Conservation (phyloP, 352 stramenopile species). For the Pythium guiyangense region DNA sequence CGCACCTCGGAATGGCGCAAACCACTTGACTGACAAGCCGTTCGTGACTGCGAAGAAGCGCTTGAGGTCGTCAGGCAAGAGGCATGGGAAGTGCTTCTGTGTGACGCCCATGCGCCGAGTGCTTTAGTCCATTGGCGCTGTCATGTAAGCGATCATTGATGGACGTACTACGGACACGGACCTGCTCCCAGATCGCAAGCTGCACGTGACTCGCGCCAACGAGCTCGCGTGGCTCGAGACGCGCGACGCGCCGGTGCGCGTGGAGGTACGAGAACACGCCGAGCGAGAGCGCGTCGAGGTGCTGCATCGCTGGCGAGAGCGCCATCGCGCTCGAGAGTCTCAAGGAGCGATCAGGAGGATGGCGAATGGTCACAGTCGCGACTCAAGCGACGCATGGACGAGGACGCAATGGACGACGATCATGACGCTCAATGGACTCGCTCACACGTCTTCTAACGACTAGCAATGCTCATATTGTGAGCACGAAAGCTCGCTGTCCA, state of each 20-base stretch:
- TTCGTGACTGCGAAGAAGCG: slow-evolving; percentile 68
- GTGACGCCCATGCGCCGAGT: neutral
- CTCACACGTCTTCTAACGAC: too few species aligned
- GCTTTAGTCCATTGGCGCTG: neutral
- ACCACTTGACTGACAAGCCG: slow-evolving; percentile 72
- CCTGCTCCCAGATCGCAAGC: slow-evolving; percentile 62
- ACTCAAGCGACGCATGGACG: neutral
- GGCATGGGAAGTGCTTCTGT: slow-evolving; percentile 52
- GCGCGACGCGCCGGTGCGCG: slow-evolving; percentile 44
- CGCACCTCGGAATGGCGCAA: slow-evolving; percentile 40
- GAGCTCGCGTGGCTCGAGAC: slow-evolving; percentile 48
- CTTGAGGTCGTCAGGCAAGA: slow-evolving; percentile 59
- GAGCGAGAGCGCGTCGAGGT: slow-evolving; percentile 56
- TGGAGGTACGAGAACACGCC: slow-evolving; percentile 70
- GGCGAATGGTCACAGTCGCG: neutral
- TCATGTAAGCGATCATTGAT: neutral
- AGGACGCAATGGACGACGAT: neutral
- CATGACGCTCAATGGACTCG: neutral
- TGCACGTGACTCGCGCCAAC: slow-evolving; percentile 47
- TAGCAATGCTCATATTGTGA: too few species aligned
- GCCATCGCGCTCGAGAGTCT: neutral
- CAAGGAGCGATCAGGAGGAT: neutral
- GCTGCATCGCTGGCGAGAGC: slow-evolving; percentile 11
- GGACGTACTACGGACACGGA: slow-evolving; percentile 6
- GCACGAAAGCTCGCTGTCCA: too few species aligned